Base-by-base conservation (phyloP, 2,329 filamentous ascomycete species). In the Dactylellina drechsleri region DNA sequence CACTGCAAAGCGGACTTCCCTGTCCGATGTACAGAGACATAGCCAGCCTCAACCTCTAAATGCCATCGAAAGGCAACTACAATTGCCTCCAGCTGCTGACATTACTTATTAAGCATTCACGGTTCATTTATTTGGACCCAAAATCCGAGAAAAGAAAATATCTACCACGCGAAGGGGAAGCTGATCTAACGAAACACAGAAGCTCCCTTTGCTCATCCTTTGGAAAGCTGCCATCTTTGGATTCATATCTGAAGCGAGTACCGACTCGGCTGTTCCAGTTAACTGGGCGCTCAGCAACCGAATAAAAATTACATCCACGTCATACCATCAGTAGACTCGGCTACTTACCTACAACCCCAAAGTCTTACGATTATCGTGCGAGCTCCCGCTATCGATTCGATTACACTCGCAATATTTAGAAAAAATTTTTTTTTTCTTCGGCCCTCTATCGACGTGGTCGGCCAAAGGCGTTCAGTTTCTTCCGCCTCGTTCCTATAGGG, bases 401-500 rank as follows among this genome's bases (percentile, higher is more conserved):
- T 13, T 52, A 40, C 6, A 54, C 7, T 31, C 28, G 26, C 12
- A 13, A 13, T 15, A 1, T 31, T 2, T n/a, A n/a, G n/a, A n/a
- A n/a, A 23, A 36, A n/a, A 16, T 31, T 36, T 28, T 36, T 31
- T 52, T 8, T 54, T 54, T 16, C n/a, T n/a, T n/a, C n/a, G n/a
- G 12, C 5, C n/a, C 18, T 60, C 23, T 23, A 49, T 16, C 57
- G 50, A 62, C 66, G 57, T 62, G 66, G 57, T 47, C 59, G 57
- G 53, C 28, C 18, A 16, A 28, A 52, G 45, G 41, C 20, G 26
- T 49, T 45, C 40, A 16, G 58, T 10, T 61, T 23, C n/a, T 54
- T 52, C 70, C 70, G 70, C 70, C 43, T 66, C 57, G 40, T 74
- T 74, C 70, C 70, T 66, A 67, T 74, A 62, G 62, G 70, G 40